These are phyloP conservation scores for Boletus sp. DNA, from an alignment of 1,284 basidiomycete species.

Conservation along the genomic window DNA sequence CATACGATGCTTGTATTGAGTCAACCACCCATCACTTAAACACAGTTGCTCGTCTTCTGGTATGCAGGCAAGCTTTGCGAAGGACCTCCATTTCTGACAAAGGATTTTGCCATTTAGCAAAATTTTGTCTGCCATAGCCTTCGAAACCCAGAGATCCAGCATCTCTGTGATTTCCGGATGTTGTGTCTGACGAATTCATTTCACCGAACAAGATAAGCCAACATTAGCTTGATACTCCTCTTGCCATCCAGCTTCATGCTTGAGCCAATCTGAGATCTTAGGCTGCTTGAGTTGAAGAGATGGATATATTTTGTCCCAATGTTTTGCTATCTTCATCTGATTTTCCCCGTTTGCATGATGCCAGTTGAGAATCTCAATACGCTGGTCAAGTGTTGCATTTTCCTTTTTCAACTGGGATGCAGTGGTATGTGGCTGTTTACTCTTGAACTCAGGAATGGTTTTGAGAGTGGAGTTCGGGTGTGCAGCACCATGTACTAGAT, in stretches of 20 bases:
- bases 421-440: no score
- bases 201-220: background rate
- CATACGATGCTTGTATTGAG: rapidly evolving
- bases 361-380: constrained; percentile 21
- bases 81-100: constrained; percentile 12
- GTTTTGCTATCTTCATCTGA: constrained; percentile 6
- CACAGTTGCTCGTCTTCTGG: constrained; percentile 2
- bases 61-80: constrained; percentile 9
- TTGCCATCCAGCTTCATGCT: background rate
- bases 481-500: no score
- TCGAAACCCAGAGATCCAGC: constrained; percentile 21
- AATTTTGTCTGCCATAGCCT: constrained; percentile 12
- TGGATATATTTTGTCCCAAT: constrained; percentile 13
- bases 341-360: constrained; percentile 1
- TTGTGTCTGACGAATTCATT: constrained; percentile 4
- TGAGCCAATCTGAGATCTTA: constrained; percentile 1
- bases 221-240: background rate
- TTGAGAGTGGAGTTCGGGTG: no score
- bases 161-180: constrained; percentile 20
- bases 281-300: constrained; percentile 6
- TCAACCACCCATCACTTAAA: constrained; percentile 14
- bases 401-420: background rate
- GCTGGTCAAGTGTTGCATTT: constrained; percentile 9
- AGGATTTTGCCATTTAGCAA: constrained; percentile 12
- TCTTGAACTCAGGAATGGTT: no score